Percentiles rank a stretch among this genome's conserved stretches.
Evolutionary conservation across 176 grass and related monocot genomes (phyloP).

Genomic region (Alloteropsis semialata): DNA sequence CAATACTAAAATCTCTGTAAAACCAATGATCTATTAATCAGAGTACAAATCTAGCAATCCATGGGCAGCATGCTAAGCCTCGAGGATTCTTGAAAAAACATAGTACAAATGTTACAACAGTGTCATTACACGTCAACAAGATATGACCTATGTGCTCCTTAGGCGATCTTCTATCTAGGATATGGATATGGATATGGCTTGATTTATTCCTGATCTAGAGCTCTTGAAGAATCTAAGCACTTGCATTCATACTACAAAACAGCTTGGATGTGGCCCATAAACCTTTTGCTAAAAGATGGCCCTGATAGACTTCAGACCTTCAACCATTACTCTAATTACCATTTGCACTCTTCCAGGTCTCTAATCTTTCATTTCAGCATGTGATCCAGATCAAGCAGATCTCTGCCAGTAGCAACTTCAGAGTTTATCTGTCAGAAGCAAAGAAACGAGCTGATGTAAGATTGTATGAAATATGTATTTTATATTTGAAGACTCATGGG

Average conservation of each 20-base stretch:
- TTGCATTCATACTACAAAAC: no score
- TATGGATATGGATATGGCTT: no score
- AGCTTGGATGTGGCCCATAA: no score
- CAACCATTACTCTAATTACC: no score
- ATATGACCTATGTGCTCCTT: conserved; percentile 55
- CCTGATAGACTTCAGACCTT: no score
- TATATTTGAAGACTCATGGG: neutral
- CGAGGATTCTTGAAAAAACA: neutral
- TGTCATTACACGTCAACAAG: conserved; percentile 31
- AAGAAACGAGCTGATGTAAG: neutral
- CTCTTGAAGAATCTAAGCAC: no score
- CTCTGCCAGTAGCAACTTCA: conserved; percentile 26
- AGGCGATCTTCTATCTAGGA: conserved; percentile 50
- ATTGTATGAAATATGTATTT: neutral
- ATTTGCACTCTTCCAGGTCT: no score
- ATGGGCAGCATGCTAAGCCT: neutral
- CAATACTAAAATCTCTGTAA: neutral
- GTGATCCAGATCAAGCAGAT: neutral
- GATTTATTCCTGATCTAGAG: conserved; percentile 51
- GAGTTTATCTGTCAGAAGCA: conserved; percentile 31
- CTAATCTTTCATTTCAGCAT: no score
- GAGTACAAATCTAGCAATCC: neutral
- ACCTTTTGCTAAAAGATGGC: no score
- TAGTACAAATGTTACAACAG: conserved; percentile 31
- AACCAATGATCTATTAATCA: neutral